A percentile compares a stretch with the other conserved stretches of the same genome.
phyloP scores from a whole-genome alignment of 371 early-diverging fungal genomes.

The Mortierella sp. region DNA sequence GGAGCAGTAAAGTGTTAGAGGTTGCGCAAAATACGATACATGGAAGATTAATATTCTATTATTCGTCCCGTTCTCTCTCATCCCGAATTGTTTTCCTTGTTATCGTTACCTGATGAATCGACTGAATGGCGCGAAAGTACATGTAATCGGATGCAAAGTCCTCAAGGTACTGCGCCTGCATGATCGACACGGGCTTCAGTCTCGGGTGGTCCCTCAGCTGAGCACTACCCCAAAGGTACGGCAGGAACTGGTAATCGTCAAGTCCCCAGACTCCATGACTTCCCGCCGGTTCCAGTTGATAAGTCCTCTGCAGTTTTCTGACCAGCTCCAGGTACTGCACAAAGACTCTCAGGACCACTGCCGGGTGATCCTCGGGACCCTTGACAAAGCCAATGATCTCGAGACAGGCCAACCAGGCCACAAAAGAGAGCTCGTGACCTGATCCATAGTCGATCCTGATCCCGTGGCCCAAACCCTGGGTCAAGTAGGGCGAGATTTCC shows the following conservation, averaged over 20 bases:
- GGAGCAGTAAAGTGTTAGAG: background rate
- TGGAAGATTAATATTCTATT: background rate
- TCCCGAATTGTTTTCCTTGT: background rate
- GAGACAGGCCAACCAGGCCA: constrained; percentile 90
- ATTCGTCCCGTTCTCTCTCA: no score
- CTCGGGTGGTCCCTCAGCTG: constrained; percentile 82
- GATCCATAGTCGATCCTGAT: constrained; percentile 99
- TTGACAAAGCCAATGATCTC: constrained; percentile 74
- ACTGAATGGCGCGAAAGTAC: constrained; percentile 90
- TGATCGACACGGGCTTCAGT: constrained; percentile 81
- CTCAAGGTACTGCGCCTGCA: constrained; percentile 75
- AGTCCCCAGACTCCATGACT: constrained; percentile 99
- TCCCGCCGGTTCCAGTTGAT: constrained; percentile 98
- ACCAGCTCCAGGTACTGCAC: constrained; percentile 87
- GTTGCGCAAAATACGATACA: no score
- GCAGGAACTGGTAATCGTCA: constrained; percentile 98
- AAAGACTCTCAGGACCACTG: constrained; percentile 85
- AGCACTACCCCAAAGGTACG: constrained; percentile 95
- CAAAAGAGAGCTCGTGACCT: constrained; percentile 98
- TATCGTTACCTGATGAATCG: constrained; percentile 74
- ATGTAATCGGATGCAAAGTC: constrained; percentile 83
- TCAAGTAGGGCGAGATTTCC: constrained; percentile 87
- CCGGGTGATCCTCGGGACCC: constrained; percentile 70
- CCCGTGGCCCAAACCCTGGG: constrained; percentile 91
- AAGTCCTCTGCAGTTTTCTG: constrained; percentile 87